Evolutionary conservation across 139 green algal genomes (phyloP).

Genomic region (Gonium pectorale): DNA sequence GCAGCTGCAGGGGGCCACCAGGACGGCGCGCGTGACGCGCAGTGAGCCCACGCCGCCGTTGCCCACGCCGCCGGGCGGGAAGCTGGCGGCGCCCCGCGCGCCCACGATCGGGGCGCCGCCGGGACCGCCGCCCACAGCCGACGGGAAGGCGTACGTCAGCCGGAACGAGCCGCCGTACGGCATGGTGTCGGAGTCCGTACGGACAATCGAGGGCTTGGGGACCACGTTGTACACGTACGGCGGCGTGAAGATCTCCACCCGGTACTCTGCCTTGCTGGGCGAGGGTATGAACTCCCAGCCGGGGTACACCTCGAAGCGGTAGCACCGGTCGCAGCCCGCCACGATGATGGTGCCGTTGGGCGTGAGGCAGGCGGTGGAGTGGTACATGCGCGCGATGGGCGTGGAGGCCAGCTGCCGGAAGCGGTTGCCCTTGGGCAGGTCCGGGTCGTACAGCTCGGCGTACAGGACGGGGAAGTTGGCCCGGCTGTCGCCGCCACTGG

Average conservation of each 20-base stretch:
- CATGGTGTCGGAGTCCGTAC: neutral
- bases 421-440: neutral
- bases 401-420: constrained; percentile 11
- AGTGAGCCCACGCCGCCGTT: constrained; percentile 8
- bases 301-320: neutral
- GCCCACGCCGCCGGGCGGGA: neutral
- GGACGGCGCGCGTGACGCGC: constrained; percentile 18
- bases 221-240: constrained; percentile 23
- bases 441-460: constrained; percentile 49
- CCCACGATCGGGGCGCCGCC: neutral
- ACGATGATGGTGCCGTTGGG: constrained; percentile 54
- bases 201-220: constrained; percentile 2
- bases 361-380: constrained; percentile 53
- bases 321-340: constrained; percentile 43
- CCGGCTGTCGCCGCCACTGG: constrained; percentile 32
- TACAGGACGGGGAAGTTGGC: constrained; percentile 48
- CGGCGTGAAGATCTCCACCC: constrained; percentile 57
- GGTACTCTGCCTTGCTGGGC: constrained; percentile 49
- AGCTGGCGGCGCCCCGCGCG: neutral
- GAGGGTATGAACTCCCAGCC: neutral
- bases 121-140: neutral
- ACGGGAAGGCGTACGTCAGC: neutral
- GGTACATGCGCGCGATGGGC: constrained; percentile 48
- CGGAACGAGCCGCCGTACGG: neutral
- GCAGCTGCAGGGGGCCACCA: constrained; percentile 52